Base-by-base conservation (phyloP, 164 flowering plant genomes). In the Chloranthus sessilifolius region DNA sequence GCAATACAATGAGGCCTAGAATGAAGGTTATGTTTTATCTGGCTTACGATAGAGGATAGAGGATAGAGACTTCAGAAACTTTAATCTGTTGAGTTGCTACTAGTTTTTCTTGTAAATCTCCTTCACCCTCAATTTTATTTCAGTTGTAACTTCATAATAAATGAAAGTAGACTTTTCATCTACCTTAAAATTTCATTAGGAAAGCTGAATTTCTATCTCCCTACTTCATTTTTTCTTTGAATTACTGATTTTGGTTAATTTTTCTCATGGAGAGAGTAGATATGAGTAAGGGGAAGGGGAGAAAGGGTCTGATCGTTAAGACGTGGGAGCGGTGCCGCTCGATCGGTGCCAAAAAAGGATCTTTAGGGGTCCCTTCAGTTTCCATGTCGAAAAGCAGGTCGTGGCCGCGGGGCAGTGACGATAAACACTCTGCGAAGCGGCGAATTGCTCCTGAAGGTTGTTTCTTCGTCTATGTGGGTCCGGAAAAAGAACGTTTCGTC, bases 41-140 rank as follows among this genome's bases (percentile, higher is more conserved):
- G 64, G 88, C 52, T 40, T 82, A 82, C 34, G 90, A 85, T 39
- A 68, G 95, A 62, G 95, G 95, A 1, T 85, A 65, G 54, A 16
- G 1, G 20, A 41, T 40, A 23, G 14, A 15, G 28, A n/a, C n/a
- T n/a, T n/a, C n/a, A n/a, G n/a, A n/a, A n/a, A n/a, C n/a, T n/a
- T n/a, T n/a, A n/a, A n/a, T n/a, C n/a, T n/a, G n/a, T n/a, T n/a
- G n/a, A n/a, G n/a, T n/a, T n/a, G n/a, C n/a, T n/a, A n/a, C n/a
- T n/a, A n/a, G n/a, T n/a, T n/a, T n/a, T n/a, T n/a, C n/a, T n/a
- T n/a, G 3, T 34, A 11, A 21, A 49, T n/a, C 14, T 22, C 53
- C 20, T 5, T 23, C 16, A 30, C 10, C 16, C 33, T 36, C 16
- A 6, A n/a, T 15, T 17, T 28, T 26, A 11, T 30, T 5, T 29